phyloP scores from a whole-genome alignment of 1,139 yeast species.

The Tardiomyces blankii region DNA sequence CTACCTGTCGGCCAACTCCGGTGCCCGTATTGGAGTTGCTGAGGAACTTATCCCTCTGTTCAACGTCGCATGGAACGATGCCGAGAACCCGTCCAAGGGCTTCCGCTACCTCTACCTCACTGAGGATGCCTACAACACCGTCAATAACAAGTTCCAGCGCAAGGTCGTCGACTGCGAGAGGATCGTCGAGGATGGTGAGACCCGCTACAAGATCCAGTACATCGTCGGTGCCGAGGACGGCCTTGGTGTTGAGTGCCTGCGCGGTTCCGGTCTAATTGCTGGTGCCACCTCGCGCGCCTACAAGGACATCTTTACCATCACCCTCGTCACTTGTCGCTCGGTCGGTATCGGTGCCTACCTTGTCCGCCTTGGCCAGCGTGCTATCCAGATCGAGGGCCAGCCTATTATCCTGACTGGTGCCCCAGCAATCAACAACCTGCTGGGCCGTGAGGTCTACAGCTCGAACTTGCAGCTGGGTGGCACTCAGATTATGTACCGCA shows the following conservation, averaged over 20 bases:
- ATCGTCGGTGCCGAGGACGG: slow-evolving; percentile 94
- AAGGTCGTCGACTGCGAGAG: slow-evolving; percentile 62
- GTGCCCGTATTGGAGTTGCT: slow-evolving; percentile 97
- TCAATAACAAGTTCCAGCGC: slow-evolving; percentile 3
- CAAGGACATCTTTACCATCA: slow-evolving; percentile 91
- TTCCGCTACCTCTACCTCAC: slow-evolving; percentile 80
- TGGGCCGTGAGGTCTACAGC: slow-evolving; percentile 94
- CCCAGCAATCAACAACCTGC: slow-evolving; percentile 90
- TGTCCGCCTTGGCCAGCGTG: slow-evolving; percentile 97
- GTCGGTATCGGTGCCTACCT: slow-evolving; percentile 99
- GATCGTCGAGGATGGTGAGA: slow-evolving; percentile 75
- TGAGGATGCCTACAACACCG: slow-evolving; percentile 44
- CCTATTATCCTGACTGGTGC: slow-evolving; percentile 98
- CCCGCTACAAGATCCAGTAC: slow-evolving; percentile 67
- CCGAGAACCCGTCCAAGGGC: slow-evolving; percentile 66
- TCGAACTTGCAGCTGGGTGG: slow-evolving; percentile 98
- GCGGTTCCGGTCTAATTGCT: slow-evolving; percentile 96
- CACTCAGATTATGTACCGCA: slow-evolving; percentile 95
- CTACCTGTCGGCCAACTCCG: slow-evolving; percentile 94
- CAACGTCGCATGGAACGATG: slow-evolving; percentile 89
- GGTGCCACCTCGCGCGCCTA: slow-evolving; percentile 98
- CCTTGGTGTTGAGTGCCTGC: slow-evolving; percentile 94
- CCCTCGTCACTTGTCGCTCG: slow-evolving; percentile 94
- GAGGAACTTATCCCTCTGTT: slow-evolving; percentile 85
- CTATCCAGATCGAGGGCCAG: slow-evolving; percentile 97